Evolutionary conservation across 495 filamentous ascomycete genomes (phyloP), one percentile per base, ranked within the genome.

Genomic region (Schizothecium vesticola): DNA sequence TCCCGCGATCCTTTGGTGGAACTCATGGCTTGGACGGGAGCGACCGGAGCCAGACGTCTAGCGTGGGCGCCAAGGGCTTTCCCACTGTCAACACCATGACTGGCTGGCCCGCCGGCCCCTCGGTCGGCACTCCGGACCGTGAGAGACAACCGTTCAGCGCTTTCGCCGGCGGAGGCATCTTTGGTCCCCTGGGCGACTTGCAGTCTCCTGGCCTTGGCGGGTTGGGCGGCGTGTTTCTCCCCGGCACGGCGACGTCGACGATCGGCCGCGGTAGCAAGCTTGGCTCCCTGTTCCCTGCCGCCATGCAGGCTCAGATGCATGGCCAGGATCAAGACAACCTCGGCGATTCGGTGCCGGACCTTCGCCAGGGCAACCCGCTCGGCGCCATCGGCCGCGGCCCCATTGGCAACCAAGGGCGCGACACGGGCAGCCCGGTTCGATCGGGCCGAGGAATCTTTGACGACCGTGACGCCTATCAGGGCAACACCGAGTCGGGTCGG

Each of bases 11-110:
- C 0, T 84, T 88, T 69, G 75, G 78, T 23, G 78, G 77, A 21
- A 74, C 73, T 51, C 43, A 51, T 11, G 83, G 84, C 1, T 87
- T 92, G 74, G 92, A 93, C 59, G 82, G 86, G 1, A 89, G 91
- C 69, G 93, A 96, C 71, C 88, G 92, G 29, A 96, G 92, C 78
- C 91, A 94, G 76, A 94, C 90, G 3, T 94, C 92, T n/a, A 96
- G 92, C 72, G 88, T 86, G 11, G 89, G 90, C 10, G 87, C 90
- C 10, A 89, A 91, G 67, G 88, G 83, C 43, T 95, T 93, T 74
- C 83, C 88, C 7, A 81, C 83, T 28, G 78, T 94, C 6, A 86
- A 88, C 70, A 87, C 87, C 33, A 73, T 90, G 78, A 71, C 83
- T 87, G 87, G 88, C 25, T 93, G 92, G 91, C 84, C 89, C 22